These are phyloP conservation scores for Aspergillus leporis DNA, from an alignment of 495 filamentous ascomycete species.

Conservation along the genomic window DNA sequence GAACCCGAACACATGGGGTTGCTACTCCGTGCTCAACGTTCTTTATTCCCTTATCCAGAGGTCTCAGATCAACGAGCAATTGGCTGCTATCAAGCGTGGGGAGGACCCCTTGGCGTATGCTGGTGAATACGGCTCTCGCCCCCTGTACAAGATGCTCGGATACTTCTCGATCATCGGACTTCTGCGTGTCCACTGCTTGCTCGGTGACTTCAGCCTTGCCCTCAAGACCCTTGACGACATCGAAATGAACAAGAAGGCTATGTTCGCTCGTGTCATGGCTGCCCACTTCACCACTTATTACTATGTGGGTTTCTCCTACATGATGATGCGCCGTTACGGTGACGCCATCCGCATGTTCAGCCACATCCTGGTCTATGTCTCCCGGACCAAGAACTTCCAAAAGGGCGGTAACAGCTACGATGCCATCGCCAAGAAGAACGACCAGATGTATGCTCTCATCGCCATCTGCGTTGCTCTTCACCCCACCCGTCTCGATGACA, in stretches of 20 bases:
- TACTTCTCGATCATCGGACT: slow-evolving; percentile 99
- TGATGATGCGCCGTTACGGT: slow-evolving; percentile 99
- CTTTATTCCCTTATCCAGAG: slow-evolving; percentile 98
- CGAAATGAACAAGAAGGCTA: slow-evolving; percentile 99
- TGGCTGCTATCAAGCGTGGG: slow-evolving; percentile 88
- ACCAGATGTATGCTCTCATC: slow-evolving; percentile 99
- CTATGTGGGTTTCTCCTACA: slow-evolving; percentile 99
- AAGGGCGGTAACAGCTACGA: slow-evolving; percentile 95
- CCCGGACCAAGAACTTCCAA: slow-evolving; percentile 99
- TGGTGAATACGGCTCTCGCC: slow-evolving; percentile 90
- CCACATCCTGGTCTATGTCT: slow-evolving; percentile 99
- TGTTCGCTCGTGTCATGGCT: slow-evolving; percentile 99
- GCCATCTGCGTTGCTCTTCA: slow-evolving; percentile 98
- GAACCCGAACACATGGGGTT: slow-evolving; percentile 98
- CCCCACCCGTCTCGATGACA: slow-evolving; percentile 95
- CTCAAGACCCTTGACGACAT: slow-evolving; percentile 99
- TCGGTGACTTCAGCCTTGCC: slow-evolving; percentile 96
- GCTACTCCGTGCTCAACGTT: slow-evolving; percentile 98
- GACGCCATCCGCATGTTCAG: slow-evolving; percentile 99
- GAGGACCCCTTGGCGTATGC: slow-evolving; percentile 83
- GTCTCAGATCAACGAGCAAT: slow-evolving; percentile 96
- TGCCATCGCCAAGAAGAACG: slow-evolving; percentile 98
- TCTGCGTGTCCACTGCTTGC: slow-evolving; percentile 90
- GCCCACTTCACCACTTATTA: slow-evolving; percentile 99
- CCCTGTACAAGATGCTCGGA: slow-evolving; percentile 94